Evolutionary conservation across 768 basidiomycete species (phyloP).

Genomic region (Russula virescens): DNA sequence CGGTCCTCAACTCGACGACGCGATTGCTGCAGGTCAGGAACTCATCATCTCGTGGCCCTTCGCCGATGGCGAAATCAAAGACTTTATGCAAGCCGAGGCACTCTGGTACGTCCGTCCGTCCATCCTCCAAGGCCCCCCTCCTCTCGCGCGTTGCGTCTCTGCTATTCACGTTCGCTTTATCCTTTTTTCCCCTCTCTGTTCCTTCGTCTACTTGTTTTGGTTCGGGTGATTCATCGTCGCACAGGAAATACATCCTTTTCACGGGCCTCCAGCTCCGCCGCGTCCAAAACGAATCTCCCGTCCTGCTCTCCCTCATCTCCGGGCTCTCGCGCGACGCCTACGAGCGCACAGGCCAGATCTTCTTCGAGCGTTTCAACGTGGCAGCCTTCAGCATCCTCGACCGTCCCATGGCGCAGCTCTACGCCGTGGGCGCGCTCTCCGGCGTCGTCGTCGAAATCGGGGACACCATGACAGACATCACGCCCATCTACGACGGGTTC

Average conservation of each 20-base stretch:
- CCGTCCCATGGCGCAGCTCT: slow-evolving; percentile 79
- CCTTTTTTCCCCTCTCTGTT: neutral
- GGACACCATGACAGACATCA: slow-evolving; percentile 67
- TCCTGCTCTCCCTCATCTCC: slow-evolving; percentile 64
- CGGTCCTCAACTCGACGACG: slow-evolving; percentile 74
- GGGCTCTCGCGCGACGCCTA: slow-evolving; percentile 60
- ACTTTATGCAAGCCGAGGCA: slow-evolving; percentile 85
- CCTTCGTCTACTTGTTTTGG: neutral
- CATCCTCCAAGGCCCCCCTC: too few species aligned
- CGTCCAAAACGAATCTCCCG: slow-evolving; percentile 82
- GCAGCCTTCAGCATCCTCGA: slow-evolving; percentile 77
- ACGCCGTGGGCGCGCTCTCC: slow-evolving; percentile 62
- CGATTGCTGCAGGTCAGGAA: slow-evolving; percentile 66
- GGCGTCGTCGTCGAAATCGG: slow-evolving; percentile 83
- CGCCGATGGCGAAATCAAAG: slow-evolving; percentile 59
- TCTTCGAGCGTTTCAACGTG: slow-evolving; percentile 91
- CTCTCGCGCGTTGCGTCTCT: too few species aligned
- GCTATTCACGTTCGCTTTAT: too few species aligned
- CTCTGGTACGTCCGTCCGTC: slow-evolving; percentile 52
- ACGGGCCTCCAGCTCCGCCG: slow-evolving; percentile 67
- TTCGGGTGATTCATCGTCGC: neutral
- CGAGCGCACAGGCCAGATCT: slow-evolving; percentile 73
- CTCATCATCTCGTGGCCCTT: slow-evolving; percentile 80
- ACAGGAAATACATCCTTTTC: slow-evolving; percentile 84
- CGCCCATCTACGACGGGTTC: slow-evolving; percentile 70